Conservation (phyloP, 371 early-diverging fungal genomes). For the Phascolomyces articulosus region DNA sequence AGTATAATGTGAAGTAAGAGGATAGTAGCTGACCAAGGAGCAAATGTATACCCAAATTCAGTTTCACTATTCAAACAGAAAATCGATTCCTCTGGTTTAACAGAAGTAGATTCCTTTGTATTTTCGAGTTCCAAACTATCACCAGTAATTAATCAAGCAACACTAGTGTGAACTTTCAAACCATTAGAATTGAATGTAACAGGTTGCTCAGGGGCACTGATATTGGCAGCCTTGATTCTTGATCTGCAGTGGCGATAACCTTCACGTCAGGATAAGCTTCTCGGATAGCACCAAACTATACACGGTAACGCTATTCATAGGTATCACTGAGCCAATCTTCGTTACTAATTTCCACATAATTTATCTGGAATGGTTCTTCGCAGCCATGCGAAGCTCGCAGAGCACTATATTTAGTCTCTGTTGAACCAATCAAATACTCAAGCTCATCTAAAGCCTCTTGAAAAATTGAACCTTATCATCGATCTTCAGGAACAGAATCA, state of each 20-base stretch:
- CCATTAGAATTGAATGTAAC: conserved; percentile 12
- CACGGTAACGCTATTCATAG: conserved; percentile 27
- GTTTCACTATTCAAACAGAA: conserved; percentile 9
- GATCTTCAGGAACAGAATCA: conserved; percentile 23
- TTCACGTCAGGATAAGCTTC: conserved; percentile 18
- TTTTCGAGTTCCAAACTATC: conserved; percentile 6
- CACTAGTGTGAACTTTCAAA: conserved; percentile 12
- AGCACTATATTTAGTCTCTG: conserved; percentile 22
- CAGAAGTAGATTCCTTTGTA: conserved; percentile 10
- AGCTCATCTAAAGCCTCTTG: conserved; percentile 27
- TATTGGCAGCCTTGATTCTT: conserved; percentile 23
- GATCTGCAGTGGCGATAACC: conserved; percentile 19
- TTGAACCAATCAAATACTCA: conserved; percentile 27
- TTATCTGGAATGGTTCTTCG: conserved; percentile 21
- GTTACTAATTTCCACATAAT: conserved; percentile 27
- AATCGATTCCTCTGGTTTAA: conserved; percentile 9
- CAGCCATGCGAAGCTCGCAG: conserved; percentile 25
- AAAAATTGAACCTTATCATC: conserved; percentile 25
- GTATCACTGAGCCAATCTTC: conserved; percentile 26
- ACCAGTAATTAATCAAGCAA: conserved; percentile 17
- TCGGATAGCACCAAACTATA: conserved; percentile 25
- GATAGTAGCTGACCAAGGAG: conserved; percentile 19
- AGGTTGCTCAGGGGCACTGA: conserved; percentile 11
- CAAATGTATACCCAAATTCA: conserved; percentile 19
- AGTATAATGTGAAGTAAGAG: conserved; percentile 10